Evolutionary conservation across 2,329 filamentous ascomycete species (phyloP), one percentile per base, ranked within the genome.

Genomic region (Cytospora leucostoma): DNA sequence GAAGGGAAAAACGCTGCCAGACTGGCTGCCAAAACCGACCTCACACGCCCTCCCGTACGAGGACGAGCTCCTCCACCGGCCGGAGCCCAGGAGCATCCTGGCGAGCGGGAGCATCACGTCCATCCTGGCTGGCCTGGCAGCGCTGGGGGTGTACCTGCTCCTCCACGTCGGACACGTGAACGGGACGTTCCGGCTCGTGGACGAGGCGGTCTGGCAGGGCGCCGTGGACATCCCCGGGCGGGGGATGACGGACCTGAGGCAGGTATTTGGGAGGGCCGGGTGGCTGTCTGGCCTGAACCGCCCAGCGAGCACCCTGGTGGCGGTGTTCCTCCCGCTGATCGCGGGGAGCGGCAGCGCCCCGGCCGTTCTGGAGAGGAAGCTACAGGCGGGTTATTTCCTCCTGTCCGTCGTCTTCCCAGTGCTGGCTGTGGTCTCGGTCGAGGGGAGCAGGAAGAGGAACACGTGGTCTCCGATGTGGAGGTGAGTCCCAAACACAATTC

Each of bases 191-290:
- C 40, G 58, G 50, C 58, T 60, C 6, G 58, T 60, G 34, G 58
- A 54, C n/a, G 58, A 60, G 32, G 58, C 58, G 8, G 58, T 60
- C 11, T 60, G 58, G 58, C 58, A 60, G 35, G 53, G 58, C 8
- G 47, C 27, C 10, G 58, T 60, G 8, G 58, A 60, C 19, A 52
- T 60, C 5, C 37, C 50, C 1, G 58, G 58, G 0, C 34, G 35
- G 17, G 58, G 58, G 0, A 60, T 60, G 50, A 52, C 44, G 0
- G 50, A 60, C 4, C n/a, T 60, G 50, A 37, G 7, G 32, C 33
- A n/a, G 4, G 15, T 35, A 12, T 37, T 49, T 33, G 38, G 58
- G 4, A 8, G n/a, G 13, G n/a, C 11, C 4, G 12, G 50, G n/a
- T n/a, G 52, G 7, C 33, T 53, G 11, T 53, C 49, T 8, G 37